Percentiles rank a stretch among this genome's conserved stretches.
phyloP scores from a whole-genome alignment of 1,284 basidiomycete species.

The Golubevia pallescens region DNA sequence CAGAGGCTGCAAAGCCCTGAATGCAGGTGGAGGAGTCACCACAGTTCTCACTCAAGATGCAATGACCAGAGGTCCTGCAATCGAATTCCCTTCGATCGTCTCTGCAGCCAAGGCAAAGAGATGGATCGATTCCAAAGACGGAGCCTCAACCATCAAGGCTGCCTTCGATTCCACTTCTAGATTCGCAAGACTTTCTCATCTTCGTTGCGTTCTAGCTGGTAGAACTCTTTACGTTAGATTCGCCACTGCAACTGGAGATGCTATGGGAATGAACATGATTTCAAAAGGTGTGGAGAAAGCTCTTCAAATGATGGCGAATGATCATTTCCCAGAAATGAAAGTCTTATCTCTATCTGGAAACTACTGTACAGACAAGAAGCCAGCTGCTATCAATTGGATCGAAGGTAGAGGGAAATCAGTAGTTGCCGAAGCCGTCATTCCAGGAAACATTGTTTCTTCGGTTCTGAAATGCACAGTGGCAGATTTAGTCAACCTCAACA shows the following conservation, averaged over 20 bases:
- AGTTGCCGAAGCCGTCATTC: slow-evolving; percentile 91
- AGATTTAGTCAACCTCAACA: slow-evolving; percentile 87
- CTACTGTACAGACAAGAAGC: slow-evolving; percentile 99
- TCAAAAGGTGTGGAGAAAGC: slow-evolving; percentile 76
- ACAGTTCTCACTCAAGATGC: slow-evolving; percentile 91
- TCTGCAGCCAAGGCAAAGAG: slow-evolving; percentile 82
- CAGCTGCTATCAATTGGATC: slow-evolving; percentile 99
- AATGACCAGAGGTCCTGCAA: slow-evolving; percentile 97
- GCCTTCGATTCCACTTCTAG: slow-evolving; percentile 86
- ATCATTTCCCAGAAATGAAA: slow-evolving; percentile 88
- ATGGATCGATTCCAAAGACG: slow-evolving; percentile 87
- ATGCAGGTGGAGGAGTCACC: slow-evolving; percentile 90
- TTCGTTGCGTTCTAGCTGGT: slow-evolving; percentile 58
- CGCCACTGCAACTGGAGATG: slow-evolving; percentile 92
- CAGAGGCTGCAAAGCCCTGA: slow-evolving; percentile 96
- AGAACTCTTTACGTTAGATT: slow-evolving; percentile 91
- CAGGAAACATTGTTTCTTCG: slow-evolving; percentile 82
- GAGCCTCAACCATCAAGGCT: slow-evolving; percentile 76
- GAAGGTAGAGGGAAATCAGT: slow-evolving; percentile 97
- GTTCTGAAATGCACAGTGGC: slow-evolving; percentile 96
- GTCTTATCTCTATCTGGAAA: slow-evolving; percentile 94
- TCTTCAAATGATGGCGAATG: slow-evolving; percentile 76
- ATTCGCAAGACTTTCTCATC: slow-evolving; percentile 53
- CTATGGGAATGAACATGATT: slow-evolving; percentile 99
- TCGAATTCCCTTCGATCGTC: slow-evolving; percentile 86